Base-by-base conservation (phyloP, 495 filamentous ascomycete genomes). In the Immersiella caudata region DNA sequence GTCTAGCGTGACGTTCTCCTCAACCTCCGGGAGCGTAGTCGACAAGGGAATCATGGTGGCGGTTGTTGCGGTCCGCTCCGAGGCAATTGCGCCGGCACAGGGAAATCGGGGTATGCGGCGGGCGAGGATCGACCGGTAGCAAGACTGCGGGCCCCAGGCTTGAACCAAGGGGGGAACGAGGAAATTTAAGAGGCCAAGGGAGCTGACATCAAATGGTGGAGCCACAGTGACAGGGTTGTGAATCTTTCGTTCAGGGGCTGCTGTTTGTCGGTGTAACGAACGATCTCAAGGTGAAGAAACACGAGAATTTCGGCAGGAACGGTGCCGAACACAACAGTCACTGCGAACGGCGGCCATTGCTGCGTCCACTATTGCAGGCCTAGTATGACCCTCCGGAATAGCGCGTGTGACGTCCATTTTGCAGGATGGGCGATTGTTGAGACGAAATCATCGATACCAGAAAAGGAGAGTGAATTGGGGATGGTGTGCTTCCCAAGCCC, bases 1-100 rank as follows among this genome's bases (percentile, higher is more conserved):
- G 59, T 74, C 71, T 46, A 70, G 55, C 0, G 61, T 63, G 14
- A 46, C 62, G 51, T 27, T 64, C 59, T 71, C 71, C 59, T 73
- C 72, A 40, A 62, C 59, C 51, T 73, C 71, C n/a, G 63, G 50
- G n/a, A 52, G 27, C 5, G 65, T 66, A 5, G 65, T 50, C 20
- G 67, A 65, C 26, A 33, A 27, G 6, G 65, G 62, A 24, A 18
- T 59, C 61, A 63, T 67, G 25, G 25, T 64, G 60, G 18, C 67
- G 57, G 27, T 14, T 18, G 20, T 57, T 1, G 54, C 26, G 54
- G 26, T 40, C 27, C 24, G 36, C 36, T 25, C 60, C 22, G 35
- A 11, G 26, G 56, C 25, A 36, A 55, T 57, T 46, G 49, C 21
- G 52, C 46, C 22, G 51, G 54, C 16, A n/a, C 52, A 55, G n/a